These are phyloP conservation scores for Parascedosporium putredinis DNA, from an alignment of 2,329 filamentous ascomycete genomes.

Conservation along the genomic window DNA sequence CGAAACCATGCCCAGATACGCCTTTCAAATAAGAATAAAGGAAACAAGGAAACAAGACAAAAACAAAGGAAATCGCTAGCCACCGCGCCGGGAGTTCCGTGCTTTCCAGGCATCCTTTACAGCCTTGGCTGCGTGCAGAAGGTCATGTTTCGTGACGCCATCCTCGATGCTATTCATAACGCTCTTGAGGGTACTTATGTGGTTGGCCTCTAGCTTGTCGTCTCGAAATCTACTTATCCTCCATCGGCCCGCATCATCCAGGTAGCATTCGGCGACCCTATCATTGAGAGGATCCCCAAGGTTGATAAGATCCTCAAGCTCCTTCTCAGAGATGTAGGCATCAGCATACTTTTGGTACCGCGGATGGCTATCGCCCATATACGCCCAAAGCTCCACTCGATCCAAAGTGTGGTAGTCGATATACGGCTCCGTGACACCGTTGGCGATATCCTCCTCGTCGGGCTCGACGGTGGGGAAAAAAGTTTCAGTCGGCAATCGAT, in stretches of 20 bases:
- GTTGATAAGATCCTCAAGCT: slow-evolving; percentile 76
- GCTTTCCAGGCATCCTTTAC: slow-evolving; percentile 77
- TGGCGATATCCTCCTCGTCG: slow-evolving; percentile 55
- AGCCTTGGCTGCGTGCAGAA: slow-evolving; percentile 56
- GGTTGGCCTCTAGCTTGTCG: slow-evolving; percentile 86
- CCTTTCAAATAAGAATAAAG: slow-evolving; percentile 6
- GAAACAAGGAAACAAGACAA: no score
- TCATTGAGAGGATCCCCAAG: slow-evolving; percentile 70
- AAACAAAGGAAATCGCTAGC: not conserved
- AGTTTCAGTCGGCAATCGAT: slow-evolving; percentile 81
- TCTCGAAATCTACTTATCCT: slow-evolving; percentile 82
- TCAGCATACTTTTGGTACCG: slow-evolving; percentile 55
- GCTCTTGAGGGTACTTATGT: slow-evolving; percentile 71
- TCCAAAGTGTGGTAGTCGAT: slow-evolving; percentile 75
- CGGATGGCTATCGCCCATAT: slow-evolving; percentile 44
- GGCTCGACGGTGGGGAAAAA: slow-evolving; percentile 63
- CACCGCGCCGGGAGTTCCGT: slow-evolving; percentile 24
- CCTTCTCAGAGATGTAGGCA: slow-evolving; percentile 59
- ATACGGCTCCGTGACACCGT: slow-evolving; percentile 52
- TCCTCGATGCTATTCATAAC: slow-evolving; percentile 87
- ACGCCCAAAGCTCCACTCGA: slow-evolving; percentile 60
- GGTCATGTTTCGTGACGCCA: slow-evolving; percentile 70
- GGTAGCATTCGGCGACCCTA: slow-evolving; percentile 80
- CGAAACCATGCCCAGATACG: not conserved
- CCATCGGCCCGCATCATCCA: slow-evolving; percentile 68